A percentile compares a stretch with the other conserved stretches of the same genome.
phyloP scores from a whole-genome alignment of 176 grass and related monocot species.

The Carex pumila region DNA sequence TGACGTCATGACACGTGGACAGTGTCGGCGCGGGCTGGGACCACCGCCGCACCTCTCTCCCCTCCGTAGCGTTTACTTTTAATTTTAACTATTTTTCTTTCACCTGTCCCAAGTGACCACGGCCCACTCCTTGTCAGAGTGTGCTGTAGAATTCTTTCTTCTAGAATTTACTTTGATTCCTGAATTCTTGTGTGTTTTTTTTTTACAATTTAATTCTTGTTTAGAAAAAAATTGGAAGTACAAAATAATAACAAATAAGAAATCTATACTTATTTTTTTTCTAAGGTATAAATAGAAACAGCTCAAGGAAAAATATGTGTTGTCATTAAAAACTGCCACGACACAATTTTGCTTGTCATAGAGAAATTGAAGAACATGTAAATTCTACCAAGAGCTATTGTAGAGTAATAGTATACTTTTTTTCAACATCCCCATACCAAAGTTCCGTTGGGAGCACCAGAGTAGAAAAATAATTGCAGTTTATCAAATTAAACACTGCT shows the following conservation, averaged over 20 bases:
- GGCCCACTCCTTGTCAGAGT: neutral
- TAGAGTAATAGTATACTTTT: neutral
- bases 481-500: constrained; percentile 7
- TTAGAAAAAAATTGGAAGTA: neutral
- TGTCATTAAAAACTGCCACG: neutral
- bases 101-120: constrained; percentile 14
- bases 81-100: constrained; percentile 13
- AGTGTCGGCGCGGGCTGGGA: constrained; percentile 47
- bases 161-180: neutral
- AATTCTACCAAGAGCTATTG: neutral
- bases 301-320: neutral
- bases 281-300: no score
- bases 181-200: neutral
- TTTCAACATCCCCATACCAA: constrained; percentile 16
- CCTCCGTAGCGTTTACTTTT: constrained; percentile 52
- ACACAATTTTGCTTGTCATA: neutral
- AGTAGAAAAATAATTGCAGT: constrained; percentile 15
- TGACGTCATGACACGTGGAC: constrained; percentile 52
- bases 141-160: neutral
- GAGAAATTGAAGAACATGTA: neutral
- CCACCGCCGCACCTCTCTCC: constrained; percentile 13
- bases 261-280: neutral
- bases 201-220: neutral
- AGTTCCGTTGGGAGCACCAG: constrained; percentile 1
- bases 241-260: neutral